Evolutionary conservation across 495 filamentous ascomycete species (phyloP), one percentile per base, ranked within the genome.

Genomic region (Bathelium albidoporum): DNA sequence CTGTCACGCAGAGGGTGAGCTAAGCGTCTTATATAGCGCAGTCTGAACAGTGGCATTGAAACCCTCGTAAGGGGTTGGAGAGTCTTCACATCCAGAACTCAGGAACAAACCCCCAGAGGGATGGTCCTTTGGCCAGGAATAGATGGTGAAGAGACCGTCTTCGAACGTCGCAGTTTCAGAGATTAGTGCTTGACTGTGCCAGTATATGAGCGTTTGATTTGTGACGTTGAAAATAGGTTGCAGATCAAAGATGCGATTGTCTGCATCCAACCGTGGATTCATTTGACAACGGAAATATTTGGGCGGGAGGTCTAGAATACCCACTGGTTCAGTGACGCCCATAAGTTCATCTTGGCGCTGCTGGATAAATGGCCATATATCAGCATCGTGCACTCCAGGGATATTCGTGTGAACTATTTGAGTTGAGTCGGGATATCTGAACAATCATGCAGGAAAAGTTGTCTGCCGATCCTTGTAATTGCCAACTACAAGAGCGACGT

Each of bases 291-390:
- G 73, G 55, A 76, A 81, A 11, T 68, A 61, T 28, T 72, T 63
- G 9, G 77, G 70, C 0, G 65, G 63, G 20, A 29, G 34, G 12
- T 24, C 55, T 53, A 61, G 53, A 9, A 20, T 22, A 36, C 39
- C 41, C 12, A 58, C 55, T 5, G 65, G 64, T 1, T 71, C 62
- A 9, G 68, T 67, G 10, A 74, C 70, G 22, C 73, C 73, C 44
- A 76, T 75, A 55, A 82, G 68, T 1, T 71, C 58, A 59, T 77
- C 70, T 61, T 79, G 76, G 2, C 78, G 80, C 0, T 73, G 73
- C 32, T 71, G 72, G 12, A 69, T 75, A 61, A 82, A 84, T 68
- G 82, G 82, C 81, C 81, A 83, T 3, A 80, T 83, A 22, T 78
- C 77, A 12, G 77, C 73, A 65, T 84, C 81, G 69, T 84, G 81